These are phyloP conservation scores for Aspergillus viridinutans DNA, from an alignment of 2,329 filamentous ascomycete genomes.

Conservation along the genomic window DNA sequence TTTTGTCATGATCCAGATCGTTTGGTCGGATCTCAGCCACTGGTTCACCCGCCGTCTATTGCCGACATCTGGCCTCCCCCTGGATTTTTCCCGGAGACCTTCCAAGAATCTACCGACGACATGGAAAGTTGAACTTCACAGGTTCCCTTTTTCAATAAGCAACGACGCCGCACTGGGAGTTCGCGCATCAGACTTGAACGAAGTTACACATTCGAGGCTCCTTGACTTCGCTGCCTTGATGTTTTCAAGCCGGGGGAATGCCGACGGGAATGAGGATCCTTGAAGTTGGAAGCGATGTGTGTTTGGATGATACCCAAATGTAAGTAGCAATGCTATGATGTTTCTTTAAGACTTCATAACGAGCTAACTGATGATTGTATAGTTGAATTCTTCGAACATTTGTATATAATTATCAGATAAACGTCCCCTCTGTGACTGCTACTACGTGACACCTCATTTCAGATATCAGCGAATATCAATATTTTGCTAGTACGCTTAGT, in stretches of 20 bases:
- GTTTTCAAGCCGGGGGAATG: not conserved
- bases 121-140: slow-evolving; percentile 20
- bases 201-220: not conserved
- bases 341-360: not conserved
- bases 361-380: not conserved
- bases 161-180: not conserved
- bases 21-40: slow-evolving; percentile 31
- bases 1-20: slow-evolving; percentile 45
- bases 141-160: not conserved
- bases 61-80: slow-evolving; percentile 42
- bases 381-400: not conserved
- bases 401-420: not conserved
- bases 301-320: not conserved
- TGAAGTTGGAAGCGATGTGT: not conserved
- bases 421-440: not conserved
- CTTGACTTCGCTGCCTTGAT: not conserved
- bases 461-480: not conserved
- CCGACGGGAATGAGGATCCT: not conserved
- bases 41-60: slow-evolving; percentile 37
- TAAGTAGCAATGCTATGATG: not conserved
- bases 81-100: slow-evolving; percentile 40
- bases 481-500: not conserved
- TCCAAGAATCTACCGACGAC: slow-evolving; percentile 26
- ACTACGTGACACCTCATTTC: not conserved
- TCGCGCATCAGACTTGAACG: not conserved